Conservation (phyloP, 768 basidiomycete species). For the Hygrophoropsis aurantiaca region DNA sequence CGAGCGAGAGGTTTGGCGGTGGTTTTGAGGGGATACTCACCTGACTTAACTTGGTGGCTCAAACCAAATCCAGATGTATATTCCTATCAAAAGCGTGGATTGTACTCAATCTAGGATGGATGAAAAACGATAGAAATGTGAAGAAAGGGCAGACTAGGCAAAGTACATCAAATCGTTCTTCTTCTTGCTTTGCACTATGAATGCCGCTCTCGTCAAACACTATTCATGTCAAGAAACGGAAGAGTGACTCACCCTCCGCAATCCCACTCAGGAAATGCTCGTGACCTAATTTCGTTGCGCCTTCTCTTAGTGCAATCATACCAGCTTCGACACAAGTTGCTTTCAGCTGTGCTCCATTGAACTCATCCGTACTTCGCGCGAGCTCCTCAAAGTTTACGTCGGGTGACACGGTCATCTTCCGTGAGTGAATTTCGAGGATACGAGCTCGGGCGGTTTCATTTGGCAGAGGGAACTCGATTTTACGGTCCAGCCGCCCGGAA, state of each 20-base stretch:
- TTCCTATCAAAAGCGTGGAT: neutral
- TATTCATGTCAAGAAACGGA: slow-evolving; percentile 2
- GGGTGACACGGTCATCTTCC: slow-evolving; percentile 86
- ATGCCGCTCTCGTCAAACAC: slow-evolving; percentile 23
- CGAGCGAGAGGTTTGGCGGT: no score
- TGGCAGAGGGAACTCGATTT: slow-evolving; percentile 98
- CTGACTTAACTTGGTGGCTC: no score
- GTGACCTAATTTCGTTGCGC: slow-evolving; percentile 83
- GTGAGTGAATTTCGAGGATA: slow-evolving; percentile 94
- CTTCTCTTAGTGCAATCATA: slow-evolving; percentile 96
- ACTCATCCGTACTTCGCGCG: slow-evolving; percentile 95
- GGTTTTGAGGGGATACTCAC: no score
- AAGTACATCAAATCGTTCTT: slow-evolving; percentile 98
- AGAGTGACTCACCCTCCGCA: slow-evolving; percentile 64
- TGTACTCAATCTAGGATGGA: neutral
- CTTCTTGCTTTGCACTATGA: slow-evolving; percentile 96
- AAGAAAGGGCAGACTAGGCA: slow-evolving; percentile 48
- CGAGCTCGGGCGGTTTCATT: slow-evolving; percentile 95
- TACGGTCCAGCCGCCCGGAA: slow-evolving; percentile 95
- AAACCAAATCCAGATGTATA: no score
- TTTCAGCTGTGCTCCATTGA: slow-evolving; percentile 96
- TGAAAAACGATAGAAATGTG: neutral
- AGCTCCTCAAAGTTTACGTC: slow-evolving; percentile 98
- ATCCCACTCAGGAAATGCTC: slow-evolving; percentile 97
- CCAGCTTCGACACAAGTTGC: slow-evolving; percentile 99